These are phyloP conservation scores for Fusarium napiforme DNA, from an alignment of 2,329 filamentous ascomycete species.

Conservation along the genomic window DNA sequence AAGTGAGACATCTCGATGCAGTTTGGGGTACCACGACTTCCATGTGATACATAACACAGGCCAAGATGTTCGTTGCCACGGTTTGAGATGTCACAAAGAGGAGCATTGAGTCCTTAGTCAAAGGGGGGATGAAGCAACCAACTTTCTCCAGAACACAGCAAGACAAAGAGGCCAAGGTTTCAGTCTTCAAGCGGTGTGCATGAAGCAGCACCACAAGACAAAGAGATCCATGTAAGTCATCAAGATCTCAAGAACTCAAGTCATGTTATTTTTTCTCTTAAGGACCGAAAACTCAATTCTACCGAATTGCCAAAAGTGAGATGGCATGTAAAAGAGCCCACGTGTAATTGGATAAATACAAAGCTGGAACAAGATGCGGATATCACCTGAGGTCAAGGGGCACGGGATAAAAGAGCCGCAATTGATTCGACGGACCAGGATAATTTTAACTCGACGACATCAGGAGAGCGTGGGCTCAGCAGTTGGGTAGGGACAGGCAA, in stretches of 20 bases:
- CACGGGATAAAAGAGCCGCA: conserved; percentile 23
- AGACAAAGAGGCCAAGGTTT: conserved; percentile 23
- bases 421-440: conserved; percentile 25
- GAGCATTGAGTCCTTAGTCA: neutral
- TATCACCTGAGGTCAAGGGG: conserved; percentile 29
- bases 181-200: conserved; percentile 27
- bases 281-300: neutral
- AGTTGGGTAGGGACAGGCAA: neutral
- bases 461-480: conserved; percentile 26
- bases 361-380: conserved; percentile 9
- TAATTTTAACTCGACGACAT: neutral
- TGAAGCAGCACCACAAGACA: conserved; percentile 4
- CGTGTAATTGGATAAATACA: conserved; percentile 14
- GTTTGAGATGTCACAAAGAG: conserved; percentile 9
- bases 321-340: conserved; percentile 18
- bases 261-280: neutral
- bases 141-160: conserved; percentile 5
- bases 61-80: conserved; percentile 18
- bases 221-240: conserved; percentile 11
- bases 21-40: conserved; percentile 13
- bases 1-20: conserved; percentile 28
- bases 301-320: conserved; percentile 19
- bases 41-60: conserved; percentile 15
- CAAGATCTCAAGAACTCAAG: neutral
- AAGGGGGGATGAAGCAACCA: neutral